Conservation (phyloP, 2,329 filamentous ascomycete genomes). For the Coniochaeta hoffmannii region DNA sequence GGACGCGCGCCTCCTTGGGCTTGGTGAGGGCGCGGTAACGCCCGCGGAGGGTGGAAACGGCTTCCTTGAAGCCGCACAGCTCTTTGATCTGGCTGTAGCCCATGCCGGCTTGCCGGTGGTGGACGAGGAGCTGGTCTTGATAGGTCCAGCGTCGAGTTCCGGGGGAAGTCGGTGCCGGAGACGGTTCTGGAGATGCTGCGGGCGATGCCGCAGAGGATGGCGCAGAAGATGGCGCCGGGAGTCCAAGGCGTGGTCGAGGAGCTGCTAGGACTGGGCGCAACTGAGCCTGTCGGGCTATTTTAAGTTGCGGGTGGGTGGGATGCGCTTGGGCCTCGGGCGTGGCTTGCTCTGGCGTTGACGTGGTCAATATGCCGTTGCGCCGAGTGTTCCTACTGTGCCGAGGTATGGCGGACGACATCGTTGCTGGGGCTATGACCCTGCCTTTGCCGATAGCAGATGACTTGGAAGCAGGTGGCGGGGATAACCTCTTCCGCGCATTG, state of each 20-base stretch:
- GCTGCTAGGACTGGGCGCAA: not conserved
- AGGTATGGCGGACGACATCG: not conserved
- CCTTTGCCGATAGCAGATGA: not conserved
- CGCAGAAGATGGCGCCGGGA: not conserved
- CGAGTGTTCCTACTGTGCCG: not conserved
- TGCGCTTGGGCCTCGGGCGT: not conserved
- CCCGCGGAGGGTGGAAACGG: conserved; percentile 67
- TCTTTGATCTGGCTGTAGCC: conserved; percentile 59
- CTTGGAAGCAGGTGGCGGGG: not conserved
- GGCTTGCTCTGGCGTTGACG: not conserved
- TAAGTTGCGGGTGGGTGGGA: not conserved
- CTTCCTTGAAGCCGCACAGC: conserved; percentile 49
- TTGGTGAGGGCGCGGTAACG: conserved; percentile 61
- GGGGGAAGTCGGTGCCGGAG: too few species aligned
- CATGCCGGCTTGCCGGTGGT: conserved; percentile 46
- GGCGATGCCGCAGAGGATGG: not conserved
- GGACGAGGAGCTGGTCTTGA: conserved; percentile 41
- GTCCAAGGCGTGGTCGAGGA: not conserved
- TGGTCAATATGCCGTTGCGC: not conserved
- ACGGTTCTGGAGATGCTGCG: too few species aligned
- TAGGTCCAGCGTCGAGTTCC: not conserved
- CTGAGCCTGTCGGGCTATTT: not conserved
- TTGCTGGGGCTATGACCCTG: not conserved
- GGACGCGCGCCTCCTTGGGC: conserved; percentile 50
- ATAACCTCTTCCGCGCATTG: not conserved